These are phyloP conservation scores for Globisporangium spinosum DNA, from an alignment of 352 stramenopile genomes.

Conservation along the genomic window DNA sequence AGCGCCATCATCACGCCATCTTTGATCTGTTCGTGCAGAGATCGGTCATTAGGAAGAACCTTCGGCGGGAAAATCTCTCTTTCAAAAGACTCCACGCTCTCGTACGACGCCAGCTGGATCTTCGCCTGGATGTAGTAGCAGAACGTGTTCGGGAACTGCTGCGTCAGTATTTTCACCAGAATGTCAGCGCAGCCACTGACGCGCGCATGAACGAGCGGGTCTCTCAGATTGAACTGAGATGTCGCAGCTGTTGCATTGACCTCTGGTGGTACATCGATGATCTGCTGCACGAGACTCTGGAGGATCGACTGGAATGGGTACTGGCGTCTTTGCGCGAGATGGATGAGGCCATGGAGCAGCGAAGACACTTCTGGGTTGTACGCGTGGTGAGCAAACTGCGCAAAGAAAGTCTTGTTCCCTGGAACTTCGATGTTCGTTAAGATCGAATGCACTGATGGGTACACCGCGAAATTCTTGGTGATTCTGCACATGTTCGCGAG, in stretches of 20 bases:
- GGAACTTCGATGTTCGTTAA: constrained; percentile 39
- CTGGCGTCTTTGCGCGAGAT: constrained; percentile 49
- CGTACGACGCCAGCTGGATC: constrained; percentile 66
- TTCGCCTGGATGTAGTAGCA: constrained; percentile 67
- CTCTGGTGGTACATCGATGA: constrained; percentile 36
- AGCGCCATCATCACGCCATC: constrained; percentile 44
- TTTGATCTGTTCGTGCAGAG: constrained; percentile 57
- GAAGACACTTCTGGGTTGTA: constrained; percentile 66
- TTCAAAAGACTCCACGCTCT: constrained; percentile 69
- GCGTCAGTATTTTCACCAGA: constrained; percentile 56
- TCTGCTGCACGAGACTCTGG: constrained; percentile 45
- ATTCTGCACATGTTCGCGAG: constrained; percentile 68
- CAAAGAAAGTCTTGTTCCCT: constrained; percentile 38
- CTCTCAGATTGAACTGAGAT: constrained; percentile 37
- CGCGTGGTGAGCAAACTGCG: constrained; percentile 39
- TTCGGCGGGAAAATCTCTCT: constrained; percentile 58
- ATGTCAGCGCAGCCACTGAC: constrained; percentile 68
- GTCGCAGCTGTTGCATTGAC: constrained; percentile 30
- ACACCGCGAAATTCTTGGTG: constrained; percentile 65
- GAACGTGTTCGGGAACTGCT: constrained; percentile 77
- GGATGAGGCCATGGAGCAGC: constrained; percentile 59
- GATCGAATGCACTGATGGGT: constrained; percentile 57
- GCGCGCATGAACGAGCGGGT: constrained; percentile 37
- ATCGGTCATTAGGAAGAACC: constrained; percentile 43
- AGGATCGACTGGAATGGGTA: constrained; percentile 44